These are phyloP conservation scores for Trametes meyenii DNA, from an alignment of 768 basidiomycete genomes.

Conservation along the genomic window DNA sequence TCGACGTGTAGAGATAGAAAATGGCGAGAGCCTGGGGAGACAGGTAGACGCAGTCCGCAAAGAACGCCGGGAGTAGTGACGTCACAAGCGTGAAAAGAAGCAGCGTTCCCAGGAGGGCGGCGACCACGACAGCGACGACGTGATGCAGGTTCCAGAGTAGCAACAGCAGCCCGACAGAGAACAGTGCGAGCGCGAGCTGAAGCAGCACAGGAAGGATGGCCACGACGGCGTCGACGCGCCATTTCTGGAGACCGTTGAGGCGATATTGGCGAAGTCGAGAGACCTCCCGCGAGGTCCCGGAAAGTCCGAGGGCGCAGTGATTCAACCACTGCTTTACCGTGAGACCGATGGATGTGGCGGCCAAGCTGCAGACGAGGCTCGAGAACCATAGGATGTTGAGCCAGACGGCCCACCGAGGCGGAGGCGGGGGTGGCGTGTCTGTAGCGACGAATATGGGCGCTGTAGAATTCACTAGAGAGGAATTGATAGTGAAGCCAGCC, in stretches of 20 bases:
- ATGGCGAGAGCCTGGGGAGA: not conserved
- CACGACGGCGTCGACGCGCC: constrained; percentile 22
- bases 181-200: constrained; percentile 23
- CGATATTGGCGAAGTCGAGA: constrained; percentile 20
- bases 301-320: not conserved
- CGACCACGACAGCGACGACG: constrained; percentile 9
- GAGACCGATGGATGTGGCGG: constrained; percentile 31
- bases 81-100: not conserved
- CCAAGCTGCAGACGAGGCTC: constrained; percentile 29
- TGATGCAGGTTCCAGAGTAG: constrained; percentile 19
- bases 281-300: not conserved
- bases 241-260: constrained; percentile 15
- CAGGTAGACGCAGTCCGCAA: not conserved
- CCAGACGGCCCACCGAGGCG: constrained; percentile 1
- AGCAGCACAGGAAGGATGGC: constrained; percentile 23
- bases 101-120: not conserved
- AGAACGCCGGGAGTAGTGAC: not conserved
- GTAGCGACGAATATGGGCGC: too few species aligned
- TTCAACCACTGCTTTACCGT: constrained; percentile 34
- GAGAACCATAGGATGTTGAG: constrained; percentile 32
- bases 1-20: not conserved
- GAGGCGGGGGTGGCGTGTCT: not conserved
- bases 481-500: not conserved
- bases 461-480: not conserved
- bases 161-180: constrained; percentile 21